Evolutionary conservation across 192 early-diverging fungal genomes (phyloP), one percentile per base, ranked within the genome.

Genomic region (Ramicandelaber brevisporus): DNA sequence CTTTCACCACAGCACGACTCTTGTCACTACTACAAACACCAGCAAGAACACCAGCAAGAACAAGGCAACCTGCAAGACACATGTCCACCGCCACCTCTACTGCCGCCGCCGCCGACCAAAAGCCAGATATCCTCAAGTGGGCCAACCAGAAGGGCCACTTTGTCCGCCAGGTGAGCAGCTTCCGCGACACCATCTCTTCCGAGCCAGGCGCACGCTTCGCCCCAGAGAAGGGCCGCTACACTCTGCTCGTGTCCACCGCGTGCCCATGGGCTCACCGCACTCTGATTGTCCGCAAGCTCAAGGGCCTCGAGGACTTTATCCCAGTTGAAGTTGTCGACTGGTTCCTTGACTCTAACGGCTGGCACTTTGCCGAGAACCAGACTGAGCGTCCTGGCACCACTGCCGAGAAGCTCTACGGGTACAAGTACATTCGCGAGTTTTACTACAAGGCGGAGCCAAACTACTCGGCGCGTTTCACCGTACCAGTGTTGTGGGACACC

Each of bases 401-500:
- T 22, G 57, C 63, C 4, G 85, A 90, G 42, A 50, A 61, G 5
- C 44, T 82, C 15, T 75, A 84, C 31, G 49, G 68, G 21, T 65
- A 73, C 19, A 48, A 73, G 39, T 75, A 65, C 48, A 37, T 92
- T 17, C 57, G 70, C 13, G 88, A 97, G 21, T 24, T 97, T 7
- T 97, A 97, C 57, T 76, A 77, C 55, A 89, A 86, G 59, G 82
- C 75, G 5, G 57, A 84, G 25, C 63, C 73, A 9, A 53, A 78
- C 30, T 86, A 83, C 35, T 26, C 38, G 2, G 48, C 46, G 14
- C 64, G 72, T 13, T 77, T 75, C 47, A 97, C 92, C 1, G 92
- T 97, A 2, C 92, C 92, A 12, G 68, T 93, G 22, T 66, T 97
- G 14, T 93, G 86, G 88, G 92, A 97, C 55, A 93, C 78, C 62